Evolutionary conservation across 1,139 yeast species (phyloP), one percentile per base, ranked within the genome.

Genomic region (Suhomyces yuchorum): DNA sequence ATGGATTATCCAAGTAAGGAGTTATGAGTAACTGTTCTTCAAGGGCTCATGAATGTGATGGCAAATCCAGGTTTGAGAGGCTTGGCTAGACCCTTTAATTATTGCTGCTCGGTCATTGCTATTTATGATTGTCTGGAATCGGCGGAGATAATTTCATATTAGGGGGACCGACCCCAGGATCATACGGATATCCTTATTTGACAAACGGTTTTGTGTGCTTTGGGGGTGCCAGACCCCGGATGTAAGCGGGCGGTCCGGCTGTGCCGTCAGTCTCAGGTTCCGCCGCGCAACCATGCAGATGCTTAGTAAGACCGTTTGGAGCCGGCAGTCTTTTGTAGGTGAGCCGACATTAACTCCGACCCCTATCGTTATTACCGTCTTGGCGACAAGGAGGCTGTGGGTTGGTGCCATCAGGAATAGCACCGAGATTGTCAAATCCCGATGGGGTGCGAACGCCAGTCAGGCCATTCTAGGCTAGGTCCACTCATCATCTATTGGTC

Each of bases 331-430:
- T 24, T 24, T 22, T 8, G 17, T 20, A 20, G 23, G 39, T 37
- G 39, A 24, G 30, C 39, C 39, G 30, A 37, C 39, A 37, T 37
- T 37, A 37, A 37, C 30, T 37, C 39, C 39, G 39, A 37, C 39
- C 39, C 39, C 39, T 37, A 37, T 37, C 39, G 39, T 22, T 20
- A 22, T n/a, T n/a, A 11, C 28, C 12, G 28, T 23, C 39, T 37
- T 22, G 39, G 32, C 39, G 34, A 30, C 30, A 37, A 37, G 28
- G 39, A 22, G 39, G 39, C 39, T 37, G 39, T 37, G 39, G 38
- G 26, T 20, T 22, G 38, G 38, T 22, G 38, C 15, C 23, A 20
- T 12, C 20, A n/a, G 22, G 37, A 34, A 6, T 20, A 34, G 22
- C 38, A 20, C 26, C 26, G 24, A 35, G 14, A 35, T n/a, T 12